A percentile compares a stretch with the other conserved stretches of the same genome.
These are phyloP conservation scores for Penicillium capsulatum DNA, from an alignment of 2,329 filamentous ascomycete genomes.

Conservation along the genomic window DNA sequence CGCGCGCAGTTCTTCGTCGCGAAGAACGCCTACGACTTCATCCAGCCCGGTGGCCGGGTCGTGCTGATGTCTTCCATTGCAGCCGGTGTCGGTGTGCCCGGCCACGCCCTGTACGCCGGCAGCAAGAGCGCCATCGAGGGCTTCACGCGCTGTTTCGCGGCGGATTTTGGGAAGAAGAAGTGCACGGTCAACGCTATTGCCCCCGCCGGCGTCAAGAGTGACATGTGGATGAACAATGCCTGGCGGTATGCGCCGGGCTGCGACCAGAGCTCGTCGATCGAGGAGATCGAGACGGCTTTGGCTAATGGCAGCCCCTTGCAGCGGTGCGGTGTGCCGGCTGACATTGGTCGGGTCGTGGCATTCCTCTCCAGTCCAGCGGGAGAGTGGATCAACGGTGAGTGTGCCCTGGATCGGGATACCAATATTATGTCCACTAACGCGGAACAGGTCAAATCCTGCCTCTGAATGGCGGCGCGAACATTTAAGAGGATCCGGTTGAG, in stretches of 20 bases:
- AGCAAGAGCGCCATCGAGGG: slow-evolving; percentile 74
- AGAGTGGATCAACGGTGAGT: slow-evolving; percentile 62
- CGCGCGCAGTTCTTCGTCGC: slow-evolving; percentile 62
- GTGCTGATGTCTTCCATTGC: slow-evolving; percentile 71
- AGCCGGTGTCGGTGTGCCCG: slow-evolving; percentile 63
- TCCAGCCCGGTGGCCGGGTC: slow-evolving; percentile 65
- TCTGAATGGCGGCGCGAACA: slow-evolving; percentile 24
- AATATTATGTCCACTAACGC: not conserved
- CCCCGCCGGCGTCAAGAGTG: slow-evolving; percentile 36
- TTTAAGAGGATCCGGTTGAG: slow-evolving; percentile 13
- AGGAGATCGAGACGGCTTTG: slow-evolving; percentile 54
- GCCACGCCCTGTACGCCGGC: slow-evolving; percentile 69
- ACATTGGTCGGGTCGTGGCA: slow-evolving; percentile 57
- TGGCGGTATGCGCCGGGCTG: slow-evolving; percentile 61
- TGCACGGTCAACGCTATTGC: slow-evolving; percentile 29
- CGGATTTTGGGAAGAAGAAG: slow-evolving; percentile 60
- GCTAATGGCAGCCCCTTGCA: slow-evolving; percentile 57
- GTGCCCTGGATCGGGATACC: slow-evolving; percentile 3
- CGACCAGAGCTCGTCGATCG: slow-evolving; percentile 37
- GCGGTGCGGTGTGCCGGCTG: slow-evolving; percentile 55
- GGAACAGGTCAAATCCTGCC: slow-evolving; percentile 22
- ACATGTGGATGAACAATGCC: slow-evolving; percentile 70
- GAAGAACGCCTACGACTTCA: slow-evolving; percentile 64
- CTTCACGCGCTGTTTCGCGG: slow-evolving; percentile 70
- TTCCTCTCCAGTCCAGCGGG: slow-evolving; percentile 55